Base-by-base conservation (phyloP, 768 basidiomycete genomes). In the Dentipellis sp. region DNA sequence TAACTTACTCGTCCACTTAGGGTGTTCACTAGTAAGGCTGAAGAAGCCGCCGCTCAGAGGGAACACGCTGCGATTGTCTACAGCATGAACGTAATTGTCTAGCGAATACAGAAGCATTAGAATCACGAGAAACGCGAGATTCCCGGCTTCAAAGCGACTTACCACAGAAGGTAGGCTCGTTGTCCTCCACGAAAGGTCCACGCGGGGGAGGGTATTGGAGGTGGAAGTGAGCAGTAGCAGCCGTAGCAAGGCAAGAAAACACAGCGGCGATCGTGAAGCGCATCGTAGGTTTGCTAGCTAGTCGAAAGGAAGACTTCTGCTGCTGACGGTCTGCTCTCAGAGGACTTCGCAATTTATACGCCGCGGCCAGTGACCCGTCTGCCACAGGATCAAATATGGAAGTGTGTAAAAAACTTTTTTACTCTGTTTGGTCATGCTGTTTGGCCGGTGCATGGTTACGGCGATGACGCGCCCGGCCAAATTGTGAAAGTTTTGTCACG, bases 221-320 rank as follows among this genome's bases (percentile, higher is more conserved):
- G 61, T 86, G 84, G 71, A 93, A 94, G 69, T 94, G 91, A 8
- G 88, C 90, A 50, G 71, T 73, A 34, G 73, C 82, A 42, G 71
- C 66, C 36, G 76, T 64, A 12, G 72, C 69, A 21, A 79, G 66
- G 37, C 67, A 62, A 38, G 69, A 64, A 23, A 80, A 55, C 56
- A 78, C 36, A 56, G 70, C 40, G 48, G 75, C 49, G 56, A 69
- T 57, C 29, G 71, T 21, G 62, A 72, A 59, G 57, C 57, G 67
- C 75, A 78, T 77, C 49, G 8, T 57, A 54, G 48, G 21, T 53
- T 35, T 14, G 40, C 21, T 56, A 50, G 7, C 57, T 47, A 1
- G 11, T 14, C 6, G 46, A 22, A 39, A 34, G 21, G 40, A 22
- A 36, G 40, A 10, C 21, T 45, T 29, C 22, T 29, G 10, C 50